Evolutionary conservation across 495 filamentous ascomycete genomes (phyloP).

Genomic region (Aspergillus panamensis): DNA sequence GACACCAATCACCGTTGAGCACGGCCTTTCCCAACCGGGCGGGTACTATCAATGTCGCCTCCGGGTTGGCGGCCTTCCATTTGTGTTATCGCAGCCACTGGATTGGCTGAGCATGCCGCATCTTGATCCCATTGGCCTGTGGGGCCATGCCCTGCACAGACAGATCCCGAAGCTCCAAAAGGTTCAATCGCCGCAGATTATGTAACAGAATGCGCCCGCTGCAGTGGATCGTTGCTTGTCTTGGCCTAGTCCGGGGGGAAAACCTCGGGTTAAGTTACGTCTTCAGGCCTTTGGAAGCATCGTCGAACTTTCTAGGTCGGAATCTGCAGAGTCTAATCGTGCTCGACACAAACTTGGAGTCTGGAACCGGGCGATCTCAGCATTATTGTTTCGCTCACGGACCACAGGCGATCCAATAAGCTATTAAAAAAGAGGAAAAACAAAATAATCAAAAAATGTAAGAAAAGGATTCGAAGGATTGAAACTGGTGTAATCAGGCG

Average conservation of each 20-base stretch:
- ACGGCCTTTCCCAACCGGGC: constrained; percentile 16
- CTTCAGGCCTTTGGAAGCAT: neutral
- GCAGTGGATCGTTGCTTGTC: neutral
- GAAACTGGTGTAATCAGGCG: neutral
- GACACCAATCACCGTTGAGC: constrained; percentile 21
- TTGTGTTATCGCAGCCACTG: constrained; percentile 19
- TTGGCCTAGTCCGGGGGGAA: neutral
- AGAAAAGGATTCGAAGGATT: neutral
- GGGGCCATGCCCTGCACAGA: constrained; percentile 19
- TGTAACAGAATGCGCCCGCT: neutral
- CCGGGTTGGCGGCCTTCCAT: constrained; percentile 19
- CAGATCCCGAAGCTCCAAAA: constrained; percentile 23
- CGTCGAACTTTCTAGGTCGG: constrained; percentile 2
- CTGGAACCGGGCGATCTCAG: neutral
- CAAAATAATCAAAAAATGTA: neutral
- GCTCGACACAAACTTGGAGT: neutral
- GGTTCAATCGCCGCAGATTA: constrained; percentile 3
- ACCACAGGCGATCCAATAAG: neutral
- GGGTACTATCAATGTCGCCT: constrained; percentile 12
- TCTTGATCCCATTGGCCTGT: constrained; percentile 18
- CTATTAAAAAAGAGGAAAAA: neutral
- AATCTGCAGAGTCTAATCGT: neutral
- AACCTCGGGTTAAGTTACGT: neutral
- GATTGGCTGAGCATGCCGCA: constrained; percentile 9
- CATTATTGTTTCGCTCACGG: neutral